Conservation (phyloP, 2,329 filamentous ascomycete species). For the Dactylellina sp. region DNA sequence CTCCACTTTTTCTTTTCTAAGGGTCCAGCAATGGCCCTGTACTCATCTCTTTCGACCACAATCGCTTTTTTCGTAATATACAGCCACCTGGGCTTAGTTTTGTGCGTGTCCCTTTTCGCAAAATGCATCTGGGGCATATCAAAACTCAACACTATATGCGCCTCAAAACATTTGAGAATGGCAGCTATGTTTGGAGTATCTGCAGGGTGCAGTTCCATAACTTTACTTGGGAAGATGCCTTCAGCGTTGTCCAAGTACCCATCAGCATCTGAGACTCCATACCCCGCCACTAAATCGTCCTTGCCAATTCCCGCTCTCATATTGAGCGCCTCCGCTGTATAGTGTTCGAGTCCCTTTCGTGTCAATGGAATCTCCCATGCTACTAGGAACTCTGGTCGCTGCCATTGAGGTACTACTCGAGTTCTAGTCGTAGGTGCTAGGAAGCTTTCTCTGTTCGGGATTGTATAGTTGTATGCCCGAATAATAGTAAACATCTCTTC, state of each 20-base stretch:
- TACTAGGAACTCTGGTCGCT: slow-evolving; percentile 39
- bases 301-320: slow-evolving; percentile 3
- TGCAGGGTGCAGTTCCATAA: slow-evolving; percentile 29
- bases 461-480: slow-evolving; percentile 33
- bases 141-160: slow-evolving; percentile 12
- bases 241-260: slow-evolving; percentile 14
- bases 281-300: background rate
- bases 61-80: slow-evolving; percentile 16
- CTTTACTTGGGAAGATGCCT: slow-evolving; percentile 32
- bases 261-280: background rate
- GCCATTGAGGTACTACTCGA: slow-evolving; percentile 16
- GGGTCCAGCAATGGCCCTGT: slow-evolving; percentile 19
- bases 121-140: slow-evolving; percentile 36
- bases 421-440: too few species aligned
- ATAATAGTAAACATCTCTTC: slow-evolving; percentile 52
- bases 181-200: slow-evolving; percentile 5
- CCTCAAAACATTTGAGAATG: slow-evolving; percentile 9
- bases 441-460: background rate
- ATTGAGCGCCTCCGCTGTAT: slow-evolving; percentile 20
- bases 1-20: slow-evolving; percentile 4
- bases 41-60: slow-evolving; percentile 34
- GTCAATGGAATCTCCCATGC: slow-evolving; percentile 49
- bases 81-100: slow-evolving; percentile 30
- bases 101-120: slow-evolving; percentile 26
- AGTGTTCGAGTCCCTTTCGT: slow-evolving; percentile 23